These are phyloP conservation scores for Metschnikowia amazonensis DNA, from an alignment of 805 yeast genomes.

Conservation along the genomic window DNA sequence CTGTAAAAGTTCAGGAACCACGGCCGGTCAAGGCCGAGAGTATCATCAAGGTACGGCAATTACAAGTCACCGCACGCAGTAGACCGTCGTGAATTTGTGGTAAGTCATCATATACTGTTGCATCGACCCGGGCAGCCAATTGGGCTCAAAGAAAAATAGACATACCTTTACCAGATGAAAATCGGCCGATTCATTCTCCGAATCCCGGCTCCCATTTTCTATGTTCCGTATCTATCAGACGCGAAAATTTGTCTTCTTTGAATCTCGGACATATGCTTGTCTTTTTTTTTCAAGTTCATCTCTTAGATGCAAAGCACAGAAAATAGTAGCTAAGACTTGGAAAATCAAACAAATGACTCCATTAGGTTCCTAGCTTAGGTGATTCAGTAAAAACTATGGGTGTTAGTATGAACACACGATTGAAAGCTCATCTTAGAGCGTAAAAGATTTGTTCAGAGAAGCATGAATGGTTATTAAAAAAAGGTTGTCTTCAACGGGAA, in stretches of 20 bases:
- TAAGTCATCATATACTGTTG: constrained; percentile 41
- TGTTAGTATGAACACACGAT: constrained; percentile 5
- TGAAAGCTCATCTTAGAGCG: not conserved
- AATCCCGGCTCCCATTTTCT: constrained; percentile 23
- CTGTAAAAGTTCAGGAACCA: constrained; percentile 37
- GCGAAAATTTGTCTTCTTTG: constrained; percentile 57
- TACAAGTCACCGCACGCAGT: constrained; percentile 45
- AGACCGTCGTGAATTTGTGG: constrained; percentile 53
- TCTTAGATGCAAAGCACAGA: constrained; percentile 32
- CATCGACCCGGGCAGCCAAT: not conserved
- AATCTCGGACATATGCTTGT: constrained; percentile 99
- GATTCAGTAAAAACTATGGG: constrained; percentile 9
- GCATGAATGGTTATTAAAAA: constrained; percentile 93
- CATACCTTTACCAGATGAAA: constrained; percentile 17
- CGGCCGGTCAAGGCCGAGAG: constrained; percentile 51
- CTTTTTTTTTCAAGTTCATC: constrained; percentile 70
- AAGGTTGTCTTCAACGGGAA: constrained; percentile 88
- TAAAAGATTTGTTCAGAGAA: constrained; percentile 46
- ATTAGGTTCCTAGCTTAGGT: not conserved
- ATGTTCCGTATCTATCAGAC: constrained; percentile 35
- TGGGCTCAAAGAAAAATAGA: not conserved
- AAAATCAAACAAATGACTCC: constrained; percentile 6
- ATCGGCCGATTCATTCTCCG: constrained; percentile 14
- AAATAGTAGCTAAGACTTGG: constrained; percentile 15
- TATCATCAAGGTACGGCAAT: constrained; percentile 43